Evolutionary conservation across 2,329 filamentous ascomycete genomes (phyloP).

Genomic region (Bipolaris oryzae): DNA sequence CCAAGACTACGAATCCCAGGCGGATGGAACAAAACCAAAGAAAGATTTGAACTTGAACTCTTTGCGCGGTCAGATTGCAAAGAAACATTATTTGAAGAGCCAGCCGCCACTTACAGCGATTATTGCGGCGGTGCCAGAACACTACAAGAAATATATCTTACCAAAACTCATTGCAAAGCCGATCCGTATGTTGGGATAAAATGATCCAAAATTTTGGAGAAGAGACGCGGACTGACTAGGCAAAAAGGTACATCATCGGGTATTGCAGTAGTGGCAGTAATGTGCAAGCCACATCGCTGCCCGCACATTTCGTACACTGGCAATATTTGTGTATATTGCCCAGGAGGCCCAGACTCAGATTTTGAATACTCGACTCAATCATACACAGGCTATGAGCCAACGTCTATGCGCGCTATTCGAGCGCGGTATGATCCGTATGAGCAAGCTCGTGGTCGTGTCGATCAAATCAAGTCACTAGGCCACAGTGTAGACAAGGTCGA

Average conservation of each 20-base stretch:
- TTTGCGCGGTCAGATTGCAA: conserved; percentile 82
- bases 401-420: conserved; percentile 96
- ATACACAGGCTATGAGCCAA: conserved; percentile 98
- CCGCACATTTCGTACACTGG: conserved; percentile 98
- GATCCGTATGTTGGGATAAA: conserved; percentile 67
- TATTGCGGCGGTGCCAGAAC: conserved; percentile 97
- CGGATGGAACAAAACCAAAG: conserved; percentile 72
- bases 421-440: conserved; percentile 98
- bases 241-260: conserved; percentile 82
- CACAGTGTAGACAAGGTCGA: conserved; percentile 99
- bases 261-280: conserved; percentile 97
- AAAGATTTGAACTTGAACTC: conserved; percentile 93
- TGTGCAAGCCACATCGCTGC: conserved; percentile 98
- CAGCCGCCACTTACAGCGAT: conserved; percentile 95
- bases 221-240: conserved; percentile 9
- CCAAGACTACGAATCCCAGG: conserved; percentile 85
- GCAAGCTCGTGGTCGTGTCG: conserved; percentile 91
- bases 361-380: conserved; percentile 99
- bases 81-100: conserved; percentile 87
- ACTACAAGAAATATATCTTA: conserved; percentile 99
- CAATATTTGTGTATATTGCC: conserved; percentile 99
- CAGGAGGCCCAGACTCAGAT: conserved; percentile 94
- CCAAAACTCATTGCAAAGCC: conserved; percentile 97
- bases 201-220: not conserved
- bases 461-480: conserved; percentile 93